A percentile compares a stretch with the other conserved stretches of the same genome.
phyloP scores from a whole-genome alignment of 148 eudicot species.

The Agrostemma githago region DNA sequence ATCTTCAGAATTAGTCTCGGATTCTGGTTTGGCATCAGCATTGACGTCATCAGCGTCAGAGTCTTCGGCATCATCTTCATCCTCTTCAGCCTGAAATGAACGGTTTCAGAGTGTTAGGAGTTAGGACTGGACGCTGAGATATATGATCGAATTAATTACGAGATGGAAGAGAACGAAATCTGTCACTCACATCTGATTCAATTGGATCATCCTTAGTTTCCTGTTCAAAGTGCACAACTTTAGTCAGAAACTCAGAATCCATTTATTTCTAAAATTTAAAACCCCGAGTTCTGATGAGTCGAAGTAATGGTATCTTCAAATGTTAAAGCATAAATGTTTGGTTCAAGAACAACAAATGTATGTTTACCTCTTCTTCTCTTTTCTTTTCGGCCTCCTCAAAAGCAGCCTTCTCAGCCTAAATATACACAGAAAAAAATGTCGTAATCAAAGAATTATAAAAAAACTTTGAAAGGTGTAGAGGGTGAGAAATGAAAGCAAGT shows the following conservation, averaged over 20 bases:
- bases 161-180: neutral
- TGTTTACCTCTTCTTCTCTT: constrained; percentile 64
- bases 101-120: neutral
- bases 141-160: neutral
- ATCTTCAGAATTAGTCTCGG: constrained; percentile 9
- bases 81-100: constrained; percentile 60
- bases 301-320: constrained; percentile 29
- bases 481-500: neutral
- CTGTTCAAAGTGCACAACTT: constrained; percentile 32
- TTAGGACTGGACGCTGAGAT: neutral
- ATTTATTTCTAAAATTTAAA: neutral
- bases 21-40: constrained; percentile 25
- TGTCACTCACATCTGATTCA: constrained; percentile 74
- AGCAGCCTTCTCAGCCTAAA: constrained; percentile 88
- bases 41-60: constrained; percentile 29
- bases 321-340: neutral
- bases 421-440: constrained; percentile 7
- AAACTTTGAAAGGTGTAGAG: neutral
- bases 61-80: constrained; percentile 35
- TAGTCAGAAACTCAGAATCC: neutral
- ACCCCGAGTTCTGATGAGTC: neutral
- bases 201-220: constrained; percentile 67
- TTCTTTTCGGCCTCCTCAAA: constrained; percentile 93
- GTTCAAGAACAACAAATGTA: neutral
- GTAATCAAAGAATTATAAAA: neutral